phyloP scores from a whole-genome alignment of 176 grass and related monocot species.

The Miscanthus lutarioriparius region DNA sequence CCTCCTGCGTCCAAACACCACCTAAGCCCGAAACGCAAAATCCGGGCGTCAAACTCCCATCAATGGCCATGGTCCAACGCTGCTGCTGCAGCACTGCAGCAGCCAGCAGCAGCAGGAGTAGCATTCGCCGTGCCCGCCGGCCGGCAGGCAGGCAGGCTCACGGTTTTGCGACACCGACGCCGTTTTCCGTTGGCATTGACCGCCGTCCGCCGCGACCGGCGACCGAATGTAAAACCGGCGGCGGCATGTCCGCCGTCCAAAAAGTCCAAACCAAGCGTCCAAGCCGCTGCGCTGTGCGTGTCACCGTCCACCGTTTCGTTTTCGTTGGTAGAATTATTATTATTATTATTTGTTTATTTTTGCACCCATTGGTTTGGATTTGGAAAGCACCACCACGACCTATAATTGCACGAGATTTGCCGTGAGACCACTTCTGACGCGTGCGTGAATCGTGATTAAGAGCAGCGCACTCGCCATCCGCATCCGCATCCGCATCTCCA shows the following conservation, averaged over 20 bases:
- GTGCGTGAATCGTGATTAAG: too few species aligned
- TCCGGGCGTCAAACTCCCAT: too few species aligned
- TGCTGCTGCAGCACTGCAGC: too few species aligned
- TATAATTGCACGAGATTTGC: neutral
- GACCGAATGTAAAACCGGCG: neutral
- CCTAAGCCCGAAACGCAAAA: too few species aligned
- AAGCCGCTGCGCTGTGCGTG: neutral
- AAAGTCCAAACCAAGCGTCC: neutral
- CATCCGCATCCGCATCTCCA: neutral
- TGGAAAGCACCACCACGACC: neutral
- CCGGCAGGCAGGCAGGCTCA: neutral
- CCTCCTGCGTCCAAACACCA: too few species aligned
- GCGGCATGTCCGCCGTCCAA: neutral
- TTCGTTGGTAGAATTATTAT: neutral
- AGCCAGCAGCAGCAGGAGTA: neutral
- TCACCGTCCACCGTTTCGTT: neutral
- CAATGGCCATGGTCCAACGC: too few species aligned
- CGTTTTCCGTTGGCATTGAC: neutral
- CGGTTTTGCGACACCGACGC: neutral
- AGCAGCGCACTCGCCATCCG: neutral
- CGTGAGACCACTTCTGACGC: neutral
- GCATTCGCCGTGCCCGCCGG: neutral
- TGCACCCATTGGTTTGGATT: neutral
- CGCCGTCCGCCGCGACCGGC: too few species aligned
- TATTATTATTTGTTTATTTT: too few species aligned